Evolutionary conservation across 1,139 yeast species (phyloP), one percentile per base, ranked within the genome.

Genomic region (Taiozyma sp.): DNA sequence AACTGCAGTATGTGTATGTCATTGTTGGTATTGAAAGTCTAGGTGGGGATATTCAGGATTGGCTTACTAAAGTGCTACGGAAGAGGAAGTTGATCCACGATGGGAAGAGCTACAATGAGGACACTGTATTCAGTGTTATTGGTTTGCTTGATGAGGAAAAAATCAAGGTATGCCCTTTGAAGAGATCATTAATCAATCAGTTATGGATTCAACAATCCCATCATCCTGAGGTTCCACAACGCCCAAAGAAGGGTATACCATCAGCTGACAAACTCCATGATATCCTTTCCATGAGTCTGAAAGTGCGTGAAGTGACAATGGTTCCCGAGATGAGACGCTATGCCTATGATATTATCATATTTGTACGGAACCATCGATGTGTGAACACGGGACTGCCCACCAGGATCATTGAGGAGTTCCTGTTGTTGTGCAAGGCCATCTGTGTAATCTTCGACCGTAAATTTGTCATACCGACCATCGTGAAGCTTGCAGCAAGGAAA

Each of bases 311-410:
- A 13, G 69, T 79, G 10, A 60, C 60, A 1, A 63, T 78, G 16
- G 69, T 70, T 1, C 73, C 80, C 0, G 84, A 81, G 48, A 67
- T 81, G 41, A 62, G 63, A 45, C 64, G 82, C n/a, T 81, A 81
- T 58, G 73, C 79, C 59, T 78, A 79, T 55, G 85, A 81, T 60
- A 70, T 81, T 22, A 64, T 79, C 2, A 68, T 80, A 2, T 77
- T 73, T 57, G 59, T 77, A 3, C 67, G 87, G 41, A 72, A 73
- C 48, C 83, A 81, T 55, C 63, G 86, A 39, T 71, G 80, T 57
- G 78, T 80, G 2, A 58, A 67, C 8, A 70, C 72, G 1, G 87
- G 87, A 0, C 62, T 80, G 1, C 74, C 81, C 0, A 79, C 84
- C 0, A 64, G 66, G 49, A 68, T 75, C 2, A 65, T 74, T 14